These are phyloP conservation scores for Acanthamoeba triangularis DNA, from an alignment of 208 protist species.

Conservation along the genomic window DNA sequence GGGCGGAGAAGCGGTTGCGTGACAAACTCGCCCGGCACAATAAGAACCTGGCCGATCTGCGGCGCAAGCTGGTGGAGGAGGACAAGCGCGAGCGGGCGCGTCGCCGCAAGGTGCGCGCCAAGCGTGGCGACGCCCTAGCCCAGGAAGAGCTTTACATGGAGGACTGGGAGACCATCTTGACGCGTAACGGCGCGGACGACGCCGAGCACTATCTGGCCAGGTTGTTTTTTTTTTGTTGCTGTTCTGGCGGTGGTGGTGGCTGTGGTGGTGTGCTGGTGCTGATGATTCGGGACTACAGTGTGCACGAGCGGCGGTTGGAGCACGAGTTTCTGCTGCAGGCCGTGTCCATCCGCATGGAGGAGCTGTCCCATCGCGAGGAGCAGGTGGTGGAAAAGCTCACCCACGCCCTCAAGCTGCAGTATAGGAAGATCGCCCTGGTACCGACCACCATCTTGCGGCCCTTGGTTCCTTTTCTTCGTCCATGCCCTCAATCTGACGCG, in stretches of 20 bases:
- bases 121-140: not conserved
- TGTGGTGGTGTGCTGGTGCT: not conserved
- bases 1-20: not conserved
- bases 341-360: not conserved
- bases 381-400: not conserved
- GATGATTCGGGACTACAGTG: not conserved
- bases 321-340: constrained; percentile 25
- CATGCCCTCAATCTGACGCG: not conserved
- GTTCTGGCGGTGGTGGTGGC: too few relatives aligned
- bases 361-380: not conserved
- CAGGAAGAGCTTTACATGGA: constrained; percentile 24
- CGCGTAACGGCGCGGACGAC: not conserved
- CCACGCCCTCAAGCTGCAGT: not conserved
- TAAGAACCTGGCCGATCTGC: constrained; percentile 8
- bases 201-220: not conserved
- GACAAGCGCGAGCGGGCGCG: constrained; percentile 36
- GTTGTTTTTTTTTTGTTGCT: not conserved
- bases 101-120: constrained; percentile 16
- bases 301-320: constrained; percentile 10
- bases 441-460: not conserved
- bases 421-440: not conserved
- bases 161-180: constrained; percentile 4
- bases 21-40: not conserved
- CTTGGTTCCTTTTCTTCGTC: not conserved
- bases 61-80: constrained; percentile 24